Evolutionary conservation across 768 basidiomycete genomes (phyloP).

Genomic region (Lenzites betulinus): DNA sequence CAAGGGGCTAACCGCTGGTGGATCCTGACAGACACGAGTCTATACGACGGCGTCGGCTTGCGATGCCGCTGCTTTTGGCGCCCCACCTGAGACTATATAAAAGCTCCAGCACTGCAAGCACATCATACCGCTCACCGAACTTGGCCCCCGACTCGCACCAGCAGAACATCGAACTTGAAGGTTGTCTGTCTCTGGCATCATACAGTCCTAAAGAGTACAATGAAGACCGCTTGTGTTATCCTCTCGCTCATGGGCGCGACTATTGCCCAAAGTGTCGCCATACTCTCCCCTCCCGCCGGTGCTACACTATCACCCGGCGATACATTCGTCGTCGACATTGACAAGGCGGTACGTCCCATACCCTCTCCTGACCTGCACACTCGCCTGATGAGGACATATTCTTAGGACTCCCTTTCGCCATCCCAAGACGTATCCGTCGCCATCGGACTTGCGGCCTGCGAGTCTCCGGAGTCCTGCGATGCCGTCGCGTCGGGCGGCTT

Average conservation of each 20-base stretch:
- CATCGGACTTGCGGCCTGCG: constrained; percentile 10
- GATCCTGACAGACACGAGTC: no score
- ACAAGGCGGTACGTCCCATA: constrained; percentile 5
- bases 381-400: not conserved
- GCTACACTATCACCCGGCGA: not conserved
- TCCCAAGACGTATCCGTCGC: constrained; percentile 7
- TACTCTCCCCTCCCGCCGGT: not conserved
- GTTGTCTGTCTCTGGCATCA: not conserved
- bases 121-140: not conserved
- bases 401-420: constrained; percentile 3
- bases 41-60: not conserved
- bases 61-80: not conserved
- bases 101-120: not conserved
- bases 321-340: constrained; percentile 6
- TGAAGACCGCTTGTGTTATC: not conserved
- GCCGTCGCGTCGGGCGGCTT: not conserved
- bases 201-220: not conserved
- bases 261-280: constrained; percentile 4
- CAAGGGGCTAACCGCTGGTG: no score
- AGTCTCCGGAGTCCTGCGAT: not conserved
- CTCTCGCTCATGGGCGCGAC: not conserved
- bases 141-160: not conserved
- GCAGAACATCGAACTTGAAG: not conserved
- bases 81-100: not conserved
- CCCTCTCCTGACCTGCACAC: not conserved